Evolutionary conservation across 2,329 filamentous ascomycete species (phyloP), one percentile per base, ranked within the genome.

Genomic region (Emmonsiellopsis sp.): DNA sequence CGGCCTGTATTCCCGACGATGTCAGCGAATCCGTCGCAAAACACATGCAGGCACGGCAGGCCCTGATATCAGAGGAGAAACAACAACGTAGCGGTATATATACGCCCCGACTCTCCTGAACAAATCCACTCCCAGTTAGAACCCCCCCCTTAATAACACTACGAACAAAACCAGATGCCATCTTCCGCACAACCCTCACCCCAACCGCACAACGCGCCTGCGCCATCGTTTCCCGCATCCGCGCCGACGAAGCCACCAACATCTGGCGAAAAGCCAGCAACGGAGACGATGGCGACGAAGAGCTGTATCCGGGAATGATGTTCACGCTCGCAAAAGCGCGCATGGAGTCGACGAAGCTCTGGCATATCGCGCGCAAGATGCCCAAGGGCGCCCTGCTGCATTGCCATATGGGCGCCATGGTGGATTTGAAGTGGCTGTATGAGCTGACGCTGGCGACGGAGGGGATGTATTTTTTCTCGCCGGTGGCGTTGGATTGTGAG

Each of bases 361-460:
- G 89, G 89, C 79, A 83, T 58, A 93, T 96, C 61, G 80, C 95
- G 13, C 81, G 84, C 55, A 80, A 76, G 58, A 89, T 97, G 87
- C 92, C 92, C 32, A 97, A 97, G 68, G 93, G 92, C 10, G 66
- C 68, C 6, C 75, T 95, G 33, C 72, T 95, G 56, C 91, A 97
- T 72, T 88, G 88, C 43, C 91, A 97, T 69, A 75, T 94, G 65
- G 88, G 94, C 68, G 89, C 91, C 61, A 94, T 94, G 84, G 86
- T 95, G 49, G 87, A 95, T 67, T 83, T 90, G 58, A 86, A 89
- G 65, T 94, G 83, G 73, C 72, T 95, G 6, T 78, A 95, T 40
- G 79, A 84, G 5, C 77, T 86, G 61, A 81, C 88, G 2, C 77
- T 97, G 57, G 74, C 62, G 6, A 85, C 83, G 0, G 81, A 84